Conservation (phyloP, 768 basidiomycete species). For the Goffeauzyma gilvescens region DNA sequence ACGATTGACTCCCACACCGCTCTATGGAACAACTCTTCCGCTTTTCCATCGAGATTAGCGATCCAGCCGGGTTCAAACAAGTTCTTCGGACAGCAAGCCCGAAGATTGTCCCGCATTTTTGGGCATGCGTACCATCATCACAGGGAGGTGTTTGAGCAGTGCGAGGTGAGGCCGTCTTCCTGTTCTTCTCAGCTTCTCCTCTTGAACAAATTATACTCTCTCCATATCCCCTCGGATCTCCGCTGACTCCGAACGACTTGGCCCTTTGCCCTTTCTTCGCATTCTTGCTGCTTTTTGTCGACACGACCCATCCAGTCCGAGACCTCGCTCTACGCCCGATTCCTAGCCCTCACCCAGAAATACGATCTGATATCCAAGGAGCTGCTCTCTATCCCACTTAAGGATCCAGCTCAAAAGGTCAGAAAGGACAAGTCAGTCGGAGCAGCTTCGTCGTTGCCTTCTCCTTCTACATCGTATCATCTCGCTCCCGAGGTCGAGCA, state of each 20-base stretch:
- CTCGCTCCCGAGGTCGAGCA: constrained; percentile 1
- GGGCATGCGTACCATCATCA: constrained; percentile 93
- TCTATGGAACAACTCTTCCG: constrained; percentile 68
- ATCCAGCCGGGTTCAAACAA: constrained; percentile 62
- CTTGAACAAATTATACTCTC: no score
- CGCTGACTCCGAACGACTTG: no score
- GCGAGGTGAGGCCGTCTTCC: constrained; percentile 46
- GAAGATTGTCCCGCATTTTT: constrained; percentile 83
- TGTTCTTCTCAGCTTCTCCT: no score
- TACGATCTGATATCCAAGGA: constrained; percentile 66
- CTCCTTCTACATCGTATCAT: no score
- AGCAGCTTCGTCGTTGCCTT: neutral
- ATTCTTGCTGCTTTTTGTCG: no score
- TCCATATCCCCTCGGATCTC: no score
- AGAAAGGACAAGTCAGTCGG: neutral
- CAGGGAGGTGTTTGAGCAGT: constrained; percentile 73
- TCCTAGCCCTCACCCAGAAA: constrained; percentile 58
- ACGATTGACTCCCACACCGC: constrained; percentile 75
- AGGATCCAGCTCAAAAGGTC: neutral
- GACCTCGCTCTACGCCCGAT: constrained; percentile 72
- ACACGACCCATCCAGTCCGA: no score
- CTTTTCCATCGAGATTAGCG: constrained; percentile 78
- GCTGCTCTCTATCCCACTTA: constrained; percentile 44
- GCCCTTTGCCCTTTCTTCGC: no score
- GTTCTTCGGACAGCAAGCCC: constrained; percentile 76